Evolutionary conservation across 371 early-diverging fungal species (phyloP).

Genomic region (Apophysomyces ossiformis): DNA sequence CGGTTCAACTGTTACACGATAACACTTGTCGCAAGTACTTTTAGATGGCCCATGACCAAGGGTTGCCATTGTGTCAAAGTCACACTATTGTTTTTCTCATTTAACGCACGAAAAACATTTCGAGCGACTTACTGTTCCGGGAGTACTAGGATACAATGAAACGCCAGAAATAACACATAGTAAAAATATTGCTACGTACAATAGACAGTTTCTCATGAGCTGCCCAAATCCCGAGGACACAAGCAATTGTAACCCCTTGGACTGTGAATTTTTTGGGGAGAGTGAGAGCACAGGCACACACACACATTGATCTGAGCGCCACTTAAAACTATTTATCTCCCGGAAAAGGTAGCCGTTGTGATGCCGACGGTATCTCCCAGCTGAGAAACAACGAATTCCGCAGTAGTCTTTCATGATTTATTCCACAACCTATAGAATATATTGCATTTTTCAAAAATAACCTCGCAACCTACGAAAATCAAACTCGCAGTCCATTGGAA

Average conservation of each 20-base stretch:
- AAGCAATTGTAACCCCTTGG: background rate
- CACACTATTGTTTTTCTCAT: constrained; percentile 32
- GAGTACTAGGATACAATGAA: constrained; percentile 40
- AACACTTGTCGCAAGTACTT: constrained; percentile 45
- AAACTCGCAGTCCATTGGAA: no score
- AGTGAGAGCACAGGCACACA: no score
- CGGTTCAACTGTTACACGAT: constrained; percentile 29
- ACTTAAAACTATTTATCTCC: no score
- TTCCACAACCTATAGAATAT: no score
- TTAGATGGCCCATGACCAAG: constrained; percentile 53
- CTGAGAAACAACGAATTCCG: no score
- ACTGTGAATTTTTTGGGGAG: background rate
- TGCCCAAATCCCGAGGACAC: background rate
- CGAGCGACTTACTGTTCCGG: constrained; percentile 47
- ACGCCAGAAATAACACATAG: background rate
- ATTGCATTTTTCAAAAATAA: no score
- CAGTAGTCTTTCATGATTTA: no score
- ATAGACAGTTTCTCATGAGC: background rate
- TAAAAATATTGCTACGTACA: constrained; percentile 1
- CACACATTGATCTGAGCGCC: no score
- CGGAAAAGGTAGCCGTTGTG: no score
- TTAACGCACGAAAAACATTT: background rate
- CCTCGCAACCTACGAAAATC: no score
- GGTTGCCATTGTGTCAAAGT: constrained; percentile 44
- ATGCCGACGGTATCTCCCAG: no score